phyloP scores from a whole-genome alignment of 352 stramenopile genomes.

The Pythium chondricola region DNA sequence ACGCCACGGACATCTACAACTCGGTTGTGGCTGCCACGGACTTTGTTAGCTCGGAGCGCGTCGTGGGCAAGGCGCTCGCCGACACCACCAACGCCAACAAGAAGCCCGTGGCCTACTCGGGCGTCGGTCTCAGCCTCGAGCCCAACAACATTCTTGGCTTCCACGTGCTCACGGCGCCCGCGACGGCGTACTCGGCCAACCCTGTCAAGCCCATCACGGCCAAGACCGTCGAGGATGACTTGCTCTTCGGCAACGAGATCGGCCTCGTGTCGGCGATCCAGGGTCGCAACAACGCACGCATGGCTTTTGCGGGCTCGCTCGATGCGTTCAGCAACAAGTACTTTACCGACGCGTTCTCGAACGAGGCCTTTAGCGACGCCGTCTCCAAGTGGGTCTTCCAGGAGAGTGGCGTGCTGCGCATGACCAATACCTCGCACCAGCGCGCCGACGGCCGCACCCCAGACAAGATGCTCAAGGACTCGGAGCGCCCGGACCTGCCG shows the following conservation, averaged over 20 bases:
- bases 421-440: conserved; percentile 83
- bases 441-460: conserved; percentile 73
- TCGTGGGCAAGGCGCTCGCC: conserved; percentile 45
- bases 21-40: conserved; percentile 60
- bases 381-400: conserved; percentile 85
- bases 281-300: conserved; percentile 87
- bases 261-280: conserved; percentile 83
- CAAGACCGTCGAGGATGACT: conserved; percentile 49
- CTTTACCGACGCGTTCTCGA: conserved; percentile 60
- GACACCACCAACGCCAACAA: conserved; percentile 25
- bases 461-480: conserved; percentile 88
- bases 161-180: conserved; percentile 66
- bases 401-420: conserved; percentile 82
- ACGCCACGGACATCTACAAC: conserved; percentile 70
- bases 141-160: conserved; percentile 81
- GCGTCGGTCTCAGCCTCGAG: conserved; percentile 79
- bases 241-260: conserved; percentile 72
- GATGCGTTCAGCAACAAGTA: conserved; percentile 88
- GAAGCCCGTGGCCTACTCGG: conserved; percentile 69
- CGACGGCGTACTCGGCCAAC: conserved; percentile 78
- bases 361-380: conserved; percentile 66
- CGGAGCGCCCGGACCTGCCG: conserved; percentile 79
- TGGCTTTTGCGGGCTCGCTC: conserved; percentile 84
- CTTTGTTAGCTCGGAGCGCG: conserved; percentile 59
- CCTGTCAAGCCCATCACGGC: conserved; percentile 65